phyloP scores from a whole-genome alignment of 176 grass and related monocot genomes.

The Aegilops longissima region DNA sequence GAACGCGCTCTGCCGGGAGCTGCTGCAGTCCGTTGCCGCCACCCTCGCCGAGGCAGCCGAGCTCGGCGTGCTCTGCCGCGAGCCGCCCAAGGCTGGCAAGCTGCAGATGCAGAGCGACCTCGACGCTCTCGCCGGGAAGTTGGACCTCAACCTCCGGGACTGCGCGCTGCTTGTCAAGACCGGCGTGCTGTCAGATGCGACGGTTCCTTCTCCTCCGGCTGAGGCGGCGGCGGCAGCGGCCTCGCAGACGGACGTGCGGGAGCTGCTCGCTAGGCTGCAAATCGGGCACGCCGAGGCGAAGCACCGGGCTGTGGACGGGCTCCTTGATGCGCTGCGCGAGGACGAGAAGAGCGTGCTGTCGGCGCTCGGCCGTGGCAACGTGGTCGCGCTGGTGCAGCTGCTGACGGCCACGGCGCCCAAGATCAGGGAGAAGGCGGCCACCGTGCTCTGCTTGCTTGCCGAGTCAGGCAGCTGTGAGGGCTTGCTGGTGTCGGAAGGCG shows the following conservation, averaged over 20 bases:
- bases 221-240: background rate
- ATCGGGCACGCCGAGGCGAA: conserved; percentile 94
- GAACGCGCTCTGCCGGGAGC: conserved; percentile 79
- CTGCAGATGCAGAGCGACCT: conserved; percentile 97
- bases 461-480: conserved; percentile 76
- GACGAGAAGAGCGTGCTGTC: conserved; percentile 86
- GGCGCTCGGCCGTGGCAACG: conserved; percentile 72
- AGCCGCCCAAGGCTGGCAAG: conserved; percentile 48
- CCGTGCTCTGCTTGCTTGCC: conserved; percentile 67
- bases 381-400: conserved; percentile 80
- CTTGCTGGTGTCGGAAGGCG: conserved; percentile 77
- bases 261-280: conserved; percentile 86
- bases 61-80: conserved; percentile 49
- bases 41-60: conserved; percentile 62
- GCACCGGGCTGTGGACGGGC: conserved; percentile 69
- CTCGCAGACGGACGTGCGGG: conserved; percentile 57
- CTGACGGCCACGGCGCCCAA: conserved; percentile 73
- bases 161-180: conserved; percentile 91
- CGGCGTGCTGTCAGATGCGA: conserved; percentile 65
- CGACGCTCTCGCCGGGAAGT: conserved; percentile 77
- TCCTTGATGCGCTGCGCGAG: conserved; percentile 72
- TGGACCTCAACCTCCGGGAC: conserved; percentile 90
- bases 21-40: conserved; percentile 66
- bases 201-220: conserved; percentile 20
- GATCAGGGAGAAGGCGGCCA: conserved; percentile 77